A percentile compares a stretch with the other conserved stretches of the same genome.
These are phyloP conservation scores for Penstemon davidsonii DNA, from an alignment of 257 asterid species.

Conservation along the genomic window DNA sequence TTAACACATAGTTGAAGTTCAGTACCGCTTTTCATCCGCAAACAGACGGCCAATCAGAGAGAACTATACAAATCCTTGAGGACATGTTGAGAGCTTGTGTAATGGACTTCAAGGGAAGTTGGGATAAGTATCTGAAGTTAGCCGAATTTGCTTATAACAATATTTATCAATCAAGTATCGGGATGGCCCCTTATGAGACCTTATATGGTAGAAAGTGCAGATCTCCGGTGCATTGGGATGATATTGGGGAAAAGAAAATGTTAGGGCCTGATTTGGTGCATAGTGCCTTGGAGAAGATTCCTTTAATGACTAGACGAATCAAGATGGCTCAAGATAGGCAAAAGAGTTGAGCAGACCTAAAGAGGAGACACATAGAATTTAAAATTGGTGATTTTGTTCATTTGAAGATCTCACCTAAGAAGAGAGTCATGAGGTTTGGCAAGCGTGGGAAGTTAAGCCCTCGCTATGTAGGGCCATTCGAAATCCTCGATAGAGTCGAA, in stretches of 20 bases:
- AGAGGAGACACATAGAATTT: not conserved
- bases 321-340: not conserved
- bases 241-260: not conserved
- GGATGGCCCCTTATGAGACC: constrained; percentile 1
- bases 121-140: not conserved
- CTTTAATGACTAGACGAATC: not conserved
- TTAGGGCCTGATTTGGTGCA: not conserved
- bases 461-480: not conserved
- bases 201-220: constrained; percentile 10
- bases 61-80: not conserved
- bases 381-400: not conserved
- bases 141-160: constrained; percentile 4
- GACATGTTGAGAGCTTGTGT: not conserved
- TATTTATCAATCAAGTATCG: not conserved
- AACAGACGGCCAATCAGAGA: not conserved
- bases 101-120: not conserved
- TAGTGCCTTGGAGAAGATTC: not conserved
- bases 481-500: not conserved
- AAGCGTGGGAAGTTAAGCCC: not conserved
- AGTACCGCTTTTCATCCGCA: not conserved
- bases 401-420: not conserved
- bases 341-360: constrained; percentile 8
- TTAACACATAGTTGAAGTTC: not conserved
- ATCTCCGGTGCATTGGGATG: not conserved
- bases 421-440: not conserved